Base-by-base conservation (phyloP, 108 stramenopile genomes). In the Cyclostephanos tholiformis region DNA sequence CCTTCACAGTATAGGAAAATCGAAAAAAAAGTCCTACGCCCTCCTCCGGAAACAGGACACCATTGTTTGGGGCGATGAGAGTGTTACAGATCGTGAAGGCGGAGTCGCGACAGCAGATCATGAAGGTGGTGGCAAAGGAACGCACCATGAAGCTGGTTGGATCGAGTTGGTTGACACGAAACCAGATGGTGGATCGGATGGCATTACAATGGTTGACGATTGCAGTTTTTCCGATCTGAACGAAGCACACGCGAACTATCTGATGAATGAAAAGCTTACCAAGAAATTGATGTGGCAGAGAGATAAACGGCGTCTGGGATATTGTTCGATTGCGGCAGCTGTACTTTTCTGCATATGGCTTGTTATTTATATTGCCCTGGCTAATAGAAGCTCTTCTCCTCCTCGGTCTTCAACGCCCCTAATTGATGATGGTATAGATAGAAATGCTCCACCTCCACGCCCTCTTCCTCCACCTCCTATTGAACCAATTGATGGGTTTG, bases 41-140 rank as follows among this genome's bases (percentile, higher is more conserved):
- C 41, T 2, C 17, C 19, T 39, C 4, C 14, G 14, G 38, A 26
- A 39, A 76, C 12, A 44, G 50, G 70, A 71, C 19, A 72, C 48
- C 46, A 72, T 79, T 48, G 65, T 67, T 44, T 79, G 77, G 77
- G 77, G 56, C 59, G 77, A 79, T 72, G 77, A 79, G 38, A 79
- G 65, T 43, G 38, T 67, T 17, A 50, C 23, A 62, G 38, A 22
- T 29, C 38, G 36, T 22, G 41, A 62, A 22, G 41, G 4, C 13
- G 38, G 32, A 35, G 16, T 0, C 53, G 25, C 23, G 23, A 14
- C 14, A 46, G 26, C 53, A 55, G 53, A 16, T 27, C 53, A 26
- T 25, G 53, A 55, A 55, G 66, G 50, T 36, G 50, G 30, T 55
- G 51, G 66, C 36, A 16, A 0, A 13, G 23, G 12, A 26, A 20